Percentiles rank a stretch among this genome's conserved stretches.
These are phyloP conservation scores for Rutstroemia sydowiana DNA, from an alignment of 2,329 filamentous ascomycete genomes.

Conservation along the genomic window DNA sequence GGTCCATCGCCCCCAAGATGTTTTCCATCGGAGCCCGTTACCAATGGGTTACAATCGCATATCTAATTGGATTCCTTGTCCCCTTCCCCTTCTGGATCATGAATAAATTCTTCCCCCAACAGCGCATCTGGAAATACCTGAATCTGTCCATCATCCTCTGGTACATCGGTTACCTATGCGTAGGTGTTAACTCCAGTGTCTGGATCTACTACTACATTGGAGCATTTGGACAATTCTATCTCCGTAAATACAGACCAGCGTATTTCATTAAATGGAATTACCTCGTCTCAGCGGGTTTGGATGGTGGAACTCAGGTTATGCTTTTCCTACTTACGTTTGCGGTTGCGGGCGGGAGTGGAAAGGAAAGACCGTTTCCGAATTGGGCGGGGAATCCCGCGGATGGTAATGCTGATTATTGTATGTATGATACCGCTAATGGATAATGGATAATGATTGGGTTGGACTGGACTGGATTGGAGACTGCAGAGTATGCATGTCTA, in stretches of 20 bases:
- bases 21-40: conserved; percentile 59
- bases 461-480: no score
- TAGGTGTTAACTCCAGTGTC: conserved; percentile 63
- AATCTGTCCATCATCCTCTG: conserved; percentile 62
- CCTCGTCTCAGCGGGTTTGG: conserved; percentile 62
- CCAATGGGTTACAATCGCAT: conserved; percentile 60
- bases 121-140: conserved; percentile 55
- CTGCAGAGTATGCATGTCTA: no score
- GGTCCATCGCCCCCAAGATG: conserved; percentile 66
- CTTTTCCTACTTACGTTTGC: conserved; percentile 66
- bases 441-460: not conserved
- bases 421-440: conserved; percentile 17
- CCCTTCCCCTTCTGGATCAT: conserved; percentile 52
- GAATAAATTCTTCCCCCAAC: conserved; percentile 48
- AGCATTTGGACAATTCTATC: conserved; percentile 59
- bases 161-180: conserved; percentile 54
- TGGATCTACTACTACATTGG: conserved; percentile 63
- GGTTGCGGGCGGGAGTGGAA: conserved; percentile 28
- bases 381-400: conserved; percentile 16
- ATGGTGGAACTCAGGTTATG: conserved; percentile 59
- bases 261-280: conserved; percentile 80
- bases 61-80: conserved; percentile 58
- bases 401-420: conserved; percentile 19
- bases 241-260: conserved; percentile 44
- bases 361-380: conserved; percentile 21